Base-by-base conservation (phyloP, 2,329 filamentous ascomycete genomes). In the Colletotrichum tofieldiae region DNA sequence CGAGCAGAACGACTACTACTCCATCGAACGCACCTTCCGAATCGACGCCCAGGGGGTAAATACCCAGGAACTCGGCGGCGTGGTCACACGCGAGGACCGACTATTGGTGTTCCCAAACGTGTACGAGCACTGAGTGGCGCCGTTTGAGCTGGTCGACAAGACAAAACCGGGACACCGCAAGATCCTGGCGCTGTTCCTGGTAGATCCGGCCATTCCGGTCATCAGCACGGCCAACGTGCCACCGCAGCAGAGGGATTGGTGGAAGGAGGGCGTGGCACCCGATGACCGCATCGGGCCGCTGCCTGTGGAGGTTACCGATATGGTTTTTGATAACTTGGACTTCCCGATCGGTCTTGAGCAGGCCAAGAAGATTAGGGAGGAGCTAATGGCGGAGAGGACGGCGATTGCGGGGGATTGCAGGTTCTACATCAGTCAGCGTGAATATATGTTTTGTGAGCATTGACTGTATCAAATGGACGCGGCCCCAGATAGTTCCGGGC, bases 171-270 rank as follows among this genome's bases (percentile, higher is more conserved):
- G 91, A 2, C 87, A 92, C 75, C 84, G 89, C 23, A 89, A 89
- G 77, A 88, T 92, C 59, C 79, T 92, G 3, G 88, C 87, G 0
- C 80, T 92, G 12, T 92, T 88, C 77, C 84, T 92, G 2, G 86
- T 93, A 2, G 89, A 92, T 76, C 91, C 90, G 0, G 75, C 84
- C 26, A 75, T 82, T 1, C 84, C 84, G 1, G 65, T 86, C 79
- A 78, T 84, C 67, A 82, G 81, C 1, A 86, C 84, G 12, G 81
- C 82, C 39, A 86, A 85, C 37, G 82, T 86, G n/a, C 83, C 84
- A 26, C 84, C 84, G 2, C 84, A 86, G 77, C 83, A 83, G 75
- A 74, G 72, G 20, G 68, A 80, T 45, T 86, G 84, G 84, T 84
- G 82, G 77, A 29, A 67, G n/a, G 77, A 78, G 26, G 73, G 71